Evolutionary conservation across 495 filamentous ascomycete species (phyloP), one percentile per base, ranked within the genome.

Genomic region (Podospora pseudopauciseta): DNA sequence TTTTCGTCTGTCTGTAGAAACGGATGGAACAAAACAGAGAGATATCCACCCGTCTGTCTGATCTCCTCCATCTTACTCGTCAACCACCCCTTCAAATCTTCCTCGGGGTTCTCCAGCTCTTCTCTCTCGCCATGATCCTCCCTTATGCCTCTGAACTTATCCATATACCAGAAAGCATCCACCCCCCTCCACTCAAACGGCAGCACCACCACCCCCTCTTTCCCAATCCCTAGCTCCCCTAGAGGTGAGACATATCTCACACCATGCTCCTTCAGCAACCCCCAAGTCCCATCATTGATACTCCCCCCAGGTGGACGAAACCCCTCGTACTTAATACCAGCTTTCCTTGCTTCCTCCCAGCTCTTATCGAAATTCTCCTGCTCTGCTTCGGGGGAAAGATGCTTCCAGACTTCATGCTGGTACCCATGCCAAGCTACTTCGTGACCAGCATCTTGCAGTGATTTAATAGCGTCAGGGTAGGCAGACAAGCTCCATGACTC

Each of bases 121-220:
- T 64, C 65, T 54, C 32, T 62, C 68, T 65, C 67, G 18, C 74
- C 74, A 30, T 72, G 44, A 0, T 63, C 61, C 55, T 63, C 61
- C 26, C 75, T 57, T 16, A 75, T 70, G 16, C 54, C 68, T 0
- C 60, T 60, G 54, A 77, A 77, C 67, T 76, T 75, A 18, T 75
- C 76, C 77, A 78, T 79, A 56, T 79, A 79, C 65, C 74, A 79
- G 60, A 75, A 75, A 2, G 76, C 77, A 65, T 79, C 77, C 57
- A 78, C 75, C 4, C 71, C 70, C 19, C 15, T 65, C 77, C 75
- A 78, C 63, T 76, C 73, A 68, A 79, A 78, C 1, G 77, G 76
- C 56, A 79, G 61, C 64, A 78, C 68, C 26, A 72, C 74, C 16
- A 78, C 54, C 13, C 70, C 72, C 4, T 73, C 65, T 19, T 27